Evolutionary conservation across 192 early-diverging fungal genomes (phyloP).

Genomic region (Helicostylum pulchrum): DNA sequence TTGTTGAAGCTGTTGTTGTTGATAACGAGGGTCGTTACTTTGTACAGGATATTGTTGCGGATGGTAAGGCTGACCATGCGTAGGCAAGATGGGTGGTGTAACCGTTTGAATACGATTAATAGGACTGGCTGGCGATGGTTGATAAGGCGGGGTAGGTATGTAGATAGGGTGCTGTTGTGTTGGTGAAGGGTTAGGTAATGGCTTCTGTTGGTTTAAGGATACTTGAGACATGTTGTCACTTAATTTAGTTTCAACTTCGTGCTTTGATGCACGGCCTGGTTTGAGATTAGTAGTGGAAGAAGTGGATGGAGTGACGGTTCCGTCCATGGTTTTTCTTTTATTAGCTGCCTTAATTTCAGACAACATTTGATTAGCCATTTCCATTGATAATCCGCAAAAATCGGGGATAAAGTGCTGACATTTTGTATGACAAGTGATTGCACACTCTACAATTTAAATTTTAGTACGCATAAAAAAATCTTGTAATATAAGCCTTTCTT

Average conservation of each 20-base stretch:
- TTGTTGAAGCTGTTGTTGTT: slow-evolving; percentile 39
- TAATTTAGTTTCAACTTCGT: not conserved
- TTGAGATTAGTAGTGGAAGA: slow-evolving; percentile 4
- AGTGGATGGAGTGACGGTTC: not conserved
- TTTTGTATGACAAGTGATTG: slow-evolving; percentile 72
- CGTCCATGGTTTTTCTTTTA: slow-evolving; percentile 42
- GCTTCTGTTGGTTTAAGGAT: not conserved
- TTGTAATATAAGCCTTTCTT: not conserved
- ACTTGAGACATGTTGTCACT: not conserved
- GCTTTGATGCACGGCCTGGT: not conserved
- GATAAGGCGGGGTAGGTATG: not conserved
- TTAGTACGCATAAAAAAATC: too few relatives aligned
- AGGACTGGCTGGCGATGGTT: not conserved
- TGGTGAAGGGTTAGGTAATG: not conserved
- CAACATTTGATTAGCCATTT: slow-evolving; percentile 83
- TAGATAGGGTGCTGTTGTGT: not conserved
- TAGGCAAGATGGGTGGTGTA: slow-evolving; percentile 3
- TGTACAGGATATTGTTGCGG: not conserved
- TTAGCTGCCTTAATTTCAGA: slow-evolving; percentile 70
- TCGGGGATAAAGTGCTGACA: slow-evolving; percentile 88
- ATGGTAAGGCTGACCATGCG: slow-evolving; percentile 3
- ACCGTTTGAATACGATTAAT: not conserved
- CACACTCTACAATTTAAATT: slow-evolving; percentile 62
- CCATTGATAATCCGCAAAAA: slow-evolving; percentile 88
- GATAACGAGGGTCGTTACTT: slow-evolving; percentile 10